These are phyloP conservation scores for Sonneratia caseolaris DNA, from an alignment of 345 rosid species.

Conservation along the genomic window DNA sequence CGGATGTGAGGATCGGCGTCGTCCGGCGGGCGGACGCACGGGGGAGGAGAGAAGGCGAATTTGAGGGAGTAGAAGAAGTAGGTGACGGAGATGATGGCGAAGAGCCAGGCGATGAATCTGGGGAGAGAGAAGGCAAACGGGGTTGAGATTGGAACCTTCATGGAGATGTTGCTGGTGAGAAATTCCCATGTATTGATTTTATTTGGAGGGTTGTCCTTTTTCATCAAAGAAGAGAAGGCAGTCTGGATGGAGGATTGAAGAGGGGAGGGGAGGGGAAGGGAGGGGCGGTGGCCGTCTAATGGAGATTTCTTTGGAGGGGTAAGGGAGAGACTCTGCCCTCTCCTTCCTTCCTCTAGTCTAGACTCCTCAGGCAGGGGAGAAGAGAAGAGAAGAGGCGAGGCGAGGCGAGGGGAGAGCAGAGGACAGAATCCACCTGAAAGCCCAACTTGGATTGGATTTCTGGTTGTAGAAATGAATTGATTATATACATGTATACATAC, in stretches of 20 bases:
- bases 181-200: background rate
- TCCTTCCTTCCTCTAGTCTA: too few species aligned
- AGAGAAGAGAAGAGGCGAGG: too few species aligned
- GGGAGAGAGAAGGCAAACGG: slow-evolving; percentile 6
- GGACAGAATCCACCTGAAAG: too few species aligned
- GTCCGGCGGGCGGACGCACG: background rate
- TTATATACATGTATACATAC: too few species aligned
- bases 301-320: too few species aligned
- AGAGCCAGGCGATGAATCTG: slow-evolving; percentile 14
- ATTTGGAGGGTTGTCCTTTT: background rate
- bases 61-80: slow-evolving; percentile 20
- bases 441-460: too few species aligned
- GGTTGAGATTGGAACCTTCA: slow-evolving; percentile 11
- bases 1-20: background rate
- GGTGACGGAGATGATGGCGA: slow-evolving; percentile 15
- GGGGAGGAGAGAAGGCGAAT: slow-evolving; percentile 7
- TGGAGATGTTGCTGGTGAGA: background rate
- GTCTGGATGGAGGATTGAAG: too few species aligned
- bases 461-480: too few species aligned
- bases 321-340: too few species aligned
- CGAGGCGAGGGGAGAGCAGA: too few species aligned
- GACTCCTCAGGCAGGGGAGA: too few species aligned
- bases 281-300: background rate
- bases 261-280: background rate
- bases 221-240: background rate